Base-by-base conservation (phyloP, 2,329 filamentous ascomycete genomes). In the Neofusicoccum ribis region DNA sequence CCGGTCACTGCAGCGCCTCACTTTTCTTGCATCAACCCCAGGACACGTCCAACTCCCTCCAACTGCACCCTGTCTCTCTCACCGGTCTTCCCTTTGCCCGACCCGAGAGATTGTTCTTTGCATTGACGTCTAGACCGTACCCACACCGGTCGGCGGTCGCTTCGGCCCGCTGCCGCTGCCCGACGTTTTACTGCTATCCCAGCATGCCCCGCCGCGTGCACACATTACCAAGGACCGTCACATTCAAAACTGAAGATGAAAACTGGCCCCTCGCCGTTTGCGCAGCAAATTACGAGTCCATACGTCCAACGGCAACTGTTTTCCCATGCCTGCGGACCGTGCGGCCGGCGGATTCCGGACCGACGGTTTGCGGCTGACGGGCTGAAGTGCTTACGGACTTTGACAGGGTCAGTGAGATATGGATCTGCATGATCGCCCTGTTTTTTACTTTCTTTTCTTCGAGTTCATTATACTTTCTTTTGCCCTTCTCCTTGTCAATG, bases 331-430 rank as follows among this genome's bases (percentile, higher is more conserved):
- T 7, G 3, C 54, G 54, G 54, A 58, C 54, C 54, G 54, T 58
- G 54, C 54, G 39, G 39, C 54, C 54, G 54, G 54, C 54, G 39
- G 54, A 34, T 46, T n/a, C 54, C 54, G 54, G 54, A 44, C 54
- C 54, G 54, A 58, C 37, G 54, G 54, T n/a, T 34, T 44, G 39
- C 54, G 54, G 54, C 54, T 20, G 54, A 43, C 23, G 23, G 17
- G 54, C 39, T 46, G 54, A 58, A 31, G 54, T 27, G 54, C 23
- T 58, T 58, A 43, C 23, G 27, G 54, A n/a, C 14, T 5, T 34
- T 34, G 54, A 58, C 39, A 9, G 41, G 39, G 54, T 31, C 54
- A 31, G 17, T 17, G 54, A 58, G 54, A 58, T 44, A 37, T 43
- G 17, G 54, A 58, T 58, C 54, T 58, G 54, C 54, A 43, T 5